phyloP scores from a whole-genome alignment of 78 protist genomes.

The Creolimax fragrantissima region DNA sequence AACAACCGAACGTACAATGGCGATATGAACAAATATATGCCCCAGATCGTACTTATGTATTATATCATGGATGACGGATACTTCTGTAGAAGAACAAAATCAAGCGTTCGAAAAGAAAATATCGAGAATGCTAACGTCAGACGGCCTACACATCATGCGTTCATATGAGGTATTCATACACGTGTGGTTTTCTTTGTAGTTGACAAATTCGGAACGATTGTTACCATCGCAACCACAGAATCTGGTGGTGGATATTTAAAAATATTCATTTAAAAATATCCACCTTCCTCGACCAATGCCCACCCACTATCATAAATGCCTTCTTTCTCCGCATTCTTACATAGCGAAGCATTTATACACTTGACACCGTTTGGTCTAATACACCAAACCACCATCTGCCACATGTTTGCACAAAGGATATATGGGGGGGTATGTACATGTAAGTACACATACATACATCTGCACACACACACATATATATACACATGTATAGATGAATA shows the following conservation, averaged over 20 bases:
- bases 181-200: no score
- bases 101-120: neutral
- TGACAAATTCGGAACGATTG: no score
- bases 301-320: neutral
- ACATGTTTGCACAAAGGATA: no score
- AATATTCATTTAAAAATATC: neutral
- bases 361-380: no score
- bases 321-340: neutral
- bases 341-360: neutral
- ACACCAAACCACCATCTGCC: no score
- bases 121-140: neutral
- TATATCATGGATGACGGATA: no score
- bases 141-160: neutral
- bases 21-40: neutral
- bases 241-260: neutral
- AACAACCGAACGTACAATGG: neutral
- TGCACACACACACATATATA: neutral
- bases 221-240: no score
- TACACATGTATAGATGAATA: neutral
- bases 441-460: neutral
- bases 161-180: neutral
- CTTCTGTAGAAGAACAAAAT: neutral
- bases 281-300: neutral
- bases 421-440: neutral
- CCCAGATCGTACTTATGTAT: neutral